Evolutionary conservation across 1,284 basidiomycete species (phyloP).

Genomic region (Phlebopus sp.): DNA sequence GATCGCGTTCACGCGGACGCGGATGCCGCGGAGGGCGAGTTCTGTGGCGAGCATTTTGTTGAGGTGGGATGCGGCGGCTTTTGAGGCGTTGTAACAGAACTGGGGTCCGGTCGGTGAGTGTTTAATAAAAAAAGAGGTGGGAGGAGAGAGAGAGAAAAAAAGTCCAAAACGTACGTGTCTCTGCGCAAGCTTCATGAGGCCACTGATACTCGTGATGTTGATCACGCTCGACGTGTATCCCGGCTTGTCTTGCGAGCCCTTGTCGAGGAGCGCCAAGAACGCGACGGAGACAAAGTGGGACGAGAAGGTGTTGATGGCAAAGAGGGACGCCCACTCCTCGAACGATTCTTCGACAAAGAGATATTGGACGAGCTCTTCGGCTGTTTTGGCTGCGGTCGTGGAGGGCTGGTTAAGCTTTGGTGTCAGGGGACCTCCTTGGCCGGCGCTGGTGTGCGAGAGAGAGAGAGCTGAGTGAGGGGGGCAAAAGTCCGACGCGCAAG

Average conservation of each 20-base stretch:
- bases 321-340: slow-evolving; percentile 60
- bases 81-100: slow-evolving; percentile 79
- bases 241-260: slow-evolving; percentile 58
- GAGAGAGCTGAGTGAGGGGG: no score
- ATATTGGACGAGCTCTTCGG: slow-evolving; percentile 59
- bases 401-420: slow-evolving; percentile 54
- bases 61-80: slow-evolving; percentile 72
- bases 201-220: slow-evolving; percentile 76
- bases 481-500: background rate
- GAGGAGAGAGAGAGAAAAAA: no score
- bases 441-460: slow-evolving; percentile 56
- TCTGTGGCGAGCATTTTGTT: slow-evolving; percentile 75
- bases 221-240: slow-evolving; percentile 64
- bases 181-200: slow-evolving; percentile 64
- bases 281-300: slow-evolving; percentile 73
- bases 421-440: slow-evolving; percentile 63
- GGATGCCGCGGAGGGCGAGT: slow-evolving; percentile 61
- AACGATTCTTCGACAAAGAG: slow-evolving; percentile 67
- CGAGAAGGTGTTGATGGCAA: slow-evolving; percentile 65
- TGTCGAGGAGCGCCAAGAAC: slow-evolving; percentile 71
- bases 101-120: slow-evolving; percentile 26
- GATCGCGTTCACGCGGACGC: slow-evolving; percentile 65
- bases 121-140: no score
- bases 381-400: slow-evolving; percentile 56
- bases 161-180: slow-evolving; percentile 72